A percentile compares a stretch with the other conserved stretches of the same genome.
Evolutionary conservation across 73 alveolate genomes (phyloP).

Genomic region (Stentor roeselii): DNA sequence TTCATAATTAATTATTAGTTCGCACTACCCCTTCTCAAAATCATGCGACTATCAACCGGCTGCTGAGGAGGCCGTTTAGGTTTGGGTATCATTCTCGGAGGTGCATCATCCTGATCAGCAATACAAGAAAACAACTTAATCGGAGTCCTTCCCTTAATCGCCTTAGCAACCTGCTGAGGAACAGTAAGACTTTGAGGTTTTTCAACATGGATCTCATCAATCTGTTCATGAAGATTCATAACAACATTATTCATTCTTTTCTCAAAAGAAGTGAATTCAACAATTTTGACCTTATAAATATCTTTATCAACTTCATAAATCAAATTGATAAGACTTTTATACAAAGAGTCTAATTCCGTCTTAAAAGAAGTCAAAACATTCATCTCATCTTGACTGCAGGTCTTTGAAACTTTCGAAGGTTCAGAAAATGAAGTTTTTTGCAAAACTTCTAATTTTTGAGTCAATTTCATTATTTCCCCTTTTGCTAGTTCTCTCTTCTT

Average conservation of each 20-base stretch:
- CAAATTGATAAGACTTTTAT: background rate
- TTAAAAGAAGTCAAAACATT: background rate
- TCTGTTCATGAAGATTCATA: background rate
- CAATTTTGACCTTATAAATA: background rate
- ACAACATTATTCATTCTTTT: background rate
- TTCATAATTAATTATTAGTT: too few relatives aligned
- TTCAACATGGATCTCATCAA: background rate
- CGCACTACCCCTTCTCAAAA: background rate
- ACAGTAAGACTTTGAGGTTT: background rate
- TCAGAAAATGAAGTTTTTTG: background rate
- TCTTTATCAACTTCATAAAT: background rate
- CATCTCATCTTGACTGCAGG: background rate
- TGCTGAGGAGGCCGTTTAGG: background rate
- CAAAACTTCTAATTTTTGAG: background rate
- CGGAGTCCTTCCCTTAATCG: background rate
- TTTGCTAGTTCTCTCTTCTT: conserved; percentile 11
- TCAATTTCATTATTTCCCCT: background rate
- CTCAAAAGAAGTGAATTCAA: background rate
- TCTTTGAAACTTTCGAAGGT: background rate
- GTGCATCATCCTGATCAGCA: conserved; percentile 1
- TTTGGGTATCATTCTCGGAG: conserved; percentile 10
- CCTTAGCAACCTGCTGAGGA: background rate
- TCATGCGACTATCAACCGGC: background rate
- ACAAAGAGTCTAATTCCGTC: background rate
- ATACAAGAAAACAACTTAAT: conserved; percentile 17